Evolutionary conservation across 2,329 filamentous ascomycete species (phyloP), one percentile per base, ranked within the genome.

Genomic region (Eutypa lata): DNA sequence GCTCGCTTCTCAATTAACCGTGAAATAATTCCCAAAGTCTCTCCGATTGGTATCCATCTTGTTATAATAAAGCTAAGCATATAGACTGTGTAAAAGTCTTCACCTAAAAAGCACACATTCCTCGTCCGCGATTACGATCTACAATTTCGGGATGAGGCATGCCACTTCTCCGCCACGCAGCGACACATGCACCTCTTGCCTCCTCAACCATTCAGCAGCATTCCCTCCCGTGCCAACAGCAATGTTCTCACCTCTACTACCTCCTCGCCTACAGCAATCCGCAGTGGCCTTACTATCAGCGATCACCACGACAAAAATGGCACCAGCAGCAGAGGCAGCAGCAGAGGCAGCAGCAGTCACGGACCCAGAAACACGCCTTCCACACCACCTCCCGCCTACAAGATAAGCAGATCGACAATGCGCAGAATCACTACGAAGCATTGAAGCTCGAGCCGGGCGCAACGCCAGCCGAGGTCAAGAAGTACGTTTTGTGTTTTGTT

Each of bases 381-480:
- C 78, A 81, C 68, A 72, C 71, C 53, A 76, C 74, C 18, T 50
- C 70, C 13, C 54, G 56, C 49, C 65, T 49, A 47, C 68, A 53
- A 55, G 68, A 65, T 65, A 66, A 69, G 51, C 68, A 72, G 53
- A 64, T 63, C n/a, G 61, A 67, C 57, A 61, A 61, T 54, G 61
- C 61, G 61, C 75, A 67, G 61, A 91, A 86, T 56, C 88, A 96
- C 74, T 99, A 99, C 72, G 88, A 93, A 63, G 85, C 87, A 40
- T 80, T 99, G 49, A 82, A 87, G 42, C 71, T 99, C n/a, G 73
- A 82, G 0, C 77, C 80, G 42, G 81, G 81, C 58, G 92, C 93
- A 40, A 84, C 88, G 16, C 73, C 82, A 1, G 76, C 78, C 8
- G 90, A 96, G 50, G 92, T 97, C 56, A 97, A 97, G 72, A 93